Conservation (phyloP, 2,329 filamentous ascomycete genomes). For the Colletotrichum acutatum region DNA sequence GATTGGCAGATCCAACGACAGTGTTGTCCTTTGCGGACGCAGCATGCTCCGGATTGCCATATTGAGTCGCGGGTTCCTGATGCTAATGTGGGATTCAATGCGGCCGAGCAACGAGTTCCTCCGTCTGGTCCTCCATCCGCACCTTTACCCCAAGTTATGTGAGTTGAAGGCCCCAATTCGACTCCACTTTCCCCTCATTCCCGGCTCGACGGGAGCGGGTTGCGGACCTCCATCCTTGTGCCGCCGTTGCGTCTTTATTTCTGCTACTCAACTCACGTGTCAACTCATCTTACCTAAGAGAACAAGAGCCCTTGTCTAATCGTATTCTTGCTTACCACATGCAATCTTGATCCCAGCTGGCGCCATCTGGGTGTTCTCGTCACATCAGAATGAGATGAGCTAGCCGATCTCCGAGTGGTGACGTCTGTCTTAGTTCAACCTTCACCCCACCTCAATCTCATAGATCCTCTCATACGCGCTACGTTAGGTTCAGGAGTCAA, state of each 20-base stretch:
- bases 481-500: not conserved
- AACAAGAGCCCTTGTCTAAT: not conserved
- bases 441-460: not conserved
- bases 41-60: constrained; percentile 42
- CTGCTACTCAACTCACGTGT: not conserved
- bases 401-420: not conserved
- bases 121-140: not conserved
- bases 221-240: not conserved
- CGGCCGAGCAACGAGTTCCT: constrained; percentile 2
- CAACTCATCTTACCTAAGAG: not conserved
- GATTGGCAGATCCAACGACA: constrained; percentile 31
- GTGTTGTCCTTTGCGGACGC: constrained; percentile 47
- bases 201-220: constrained; percentile 23
- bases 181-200: constrained; percentile 19
- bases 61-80: constrained; percentile 30
- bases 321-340: not conserved
- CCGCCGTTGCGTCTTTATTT: not conserved
- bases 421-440: not conserved
- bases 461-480: not conserved
- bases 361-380: not conserved
- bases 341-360: not conserved
- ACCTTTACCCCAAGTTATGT: not conserved
- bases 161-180: not conserved
- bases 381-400: not conserved
- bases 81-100: constrained; percentile 1